phyloP scores from a whole-genome alignment of 305 asterid species.

The Lippia alba region DNA sequence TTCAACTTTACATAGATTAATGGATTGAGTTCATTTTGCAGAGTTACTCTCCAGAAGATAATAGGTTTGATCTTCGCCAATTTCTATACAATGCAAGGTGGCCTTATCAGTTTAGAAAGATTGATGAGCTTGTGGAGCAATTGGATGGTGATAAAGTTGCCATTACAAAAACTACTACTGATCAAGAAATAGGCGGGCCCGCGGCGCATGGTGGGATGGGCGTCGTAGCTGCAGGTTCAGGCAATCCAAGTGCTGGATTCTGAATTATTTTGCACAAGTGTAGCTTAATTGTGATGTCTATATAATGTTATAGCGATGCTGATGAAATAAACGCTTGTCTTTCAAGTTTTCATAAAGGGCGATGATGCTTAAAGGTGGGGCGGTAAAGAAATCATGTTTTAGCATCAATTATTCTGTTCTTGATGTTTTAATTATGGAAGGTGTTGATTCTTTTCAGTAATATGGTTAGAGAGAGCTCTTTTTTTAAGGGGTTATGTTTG shows the following conservation, averaged over 20 bases:
- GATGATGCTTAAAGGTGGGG: neutral
- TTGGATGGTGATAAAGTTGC: slow-evolving; percentile 56
- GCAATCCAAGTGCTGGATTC: slow-evolving; percentile 81
- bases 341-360: slow-evolving; percentile 21
- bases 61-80: slow-evolving; percentile 92
- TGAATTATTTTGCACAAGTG: slow-evolving; percentile 25
- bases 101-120: slow-evolving; percentile 85
- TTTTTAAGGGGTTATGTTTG: too few relatives aligned
- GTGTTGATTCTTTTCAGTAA: too few relatives aligned
- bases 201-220: slow-evolving; percentile 73
- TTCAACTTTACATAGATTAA: neutral
- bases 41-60: slow-evolving; percentile 97
- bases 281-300: too few relatives aligned
- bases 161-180: slow-evolving; percentile 34
- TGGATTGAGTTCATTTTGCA: slow-evolving; percentile 37
- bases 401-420: too few relatives aligned
- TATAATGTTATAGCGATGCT: too few relatives aligned
- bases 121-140: slow-evolving; percentile 74
- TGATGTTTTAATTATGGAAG: too few relatives aligned
- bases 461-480: too few relatives aligned
- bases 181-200: slow-evolving; percentile 33
- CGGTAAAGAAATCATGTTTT: too few relatives aligned
- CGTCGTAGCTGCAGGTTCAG: slow-evolving; percentile 82
- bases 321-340: neutral
- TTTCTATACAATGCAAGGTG: slow-evolving; percentile 84